These are phyloP conservation scores for Cercospora sojina DNA, from an alignment of 2,329 filamentous ascomycete genomes.

Conservation along the genomic window DNA sequence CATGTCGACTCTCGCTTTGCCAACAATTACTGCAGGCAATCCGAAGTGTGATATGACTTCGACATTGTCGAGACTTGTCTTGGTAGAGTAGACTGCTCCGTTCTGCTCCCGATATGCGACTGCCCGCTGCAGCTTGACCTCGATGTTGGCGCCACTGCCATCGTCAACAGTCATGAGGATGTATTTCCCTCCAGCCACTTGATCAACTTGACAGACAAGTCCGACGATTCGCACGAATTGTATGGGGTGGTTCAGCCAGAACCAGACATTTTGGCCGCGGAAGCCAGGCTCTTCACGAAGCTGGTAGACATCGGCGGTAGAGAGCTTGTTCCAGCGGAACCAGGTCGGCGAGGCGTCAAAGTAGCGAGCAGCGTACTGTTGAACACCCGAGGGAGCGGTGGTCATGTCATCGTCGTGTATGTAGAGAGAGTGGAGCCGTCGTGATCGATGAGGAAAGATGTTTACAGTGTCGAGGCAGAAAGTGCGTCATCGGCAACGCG, in stretches of 20 bases:
- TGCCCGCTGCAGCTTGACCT: conserved; percentile 52
- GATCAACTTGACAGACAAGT: conserved; percentile 45
- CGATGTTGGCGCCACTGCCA: conserved; percentile 58
- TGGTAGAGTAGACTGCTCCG: conserved; percentile 14
- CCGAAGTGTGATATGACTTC: conserved; percentile 40
- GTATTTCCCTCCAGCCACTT: conserved; percentile 41
- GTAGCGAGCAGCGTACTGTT: conserved; percentile 59
- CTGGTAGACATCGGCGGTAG: conserved; percentile 55
- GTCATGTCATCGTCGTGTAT: conserved; percentile 40
- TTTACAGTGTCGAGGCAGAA: conserved; percentile 6
- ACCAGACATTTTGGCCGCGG: conserved; percentile 56
- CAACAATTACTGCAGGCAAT: conserved; percentile 47
- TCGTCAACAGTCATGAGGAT: conserved; percentile 59
- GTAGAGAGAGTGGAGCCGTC: not conserved
- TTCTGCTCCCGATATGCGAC: conserved; percentile 4
- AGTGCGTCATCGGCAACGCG: conserved; percentile 10
- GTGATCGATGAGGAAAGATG: conserved; percentile 11
- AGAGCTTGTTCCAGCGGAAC: conserved; percentile 63
- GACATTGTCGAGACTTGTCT: conserved; percentile 42
- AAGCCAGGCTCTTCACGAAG: conserved; percentile 51
- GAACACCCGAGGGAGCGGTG: conserved; percentile 21
- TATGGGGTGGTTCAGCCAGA: conserved; percentile 55
- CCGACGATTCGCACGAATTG: conserved; percentile 50
- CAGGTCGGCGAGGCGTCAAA: conserved; percentile 61
- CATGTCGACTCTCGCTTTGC: conserved; percentile 40